Conservation (phyloP, 139 green algal genomes). For the Auxenochlorella pyrenoidosa region DNA sequence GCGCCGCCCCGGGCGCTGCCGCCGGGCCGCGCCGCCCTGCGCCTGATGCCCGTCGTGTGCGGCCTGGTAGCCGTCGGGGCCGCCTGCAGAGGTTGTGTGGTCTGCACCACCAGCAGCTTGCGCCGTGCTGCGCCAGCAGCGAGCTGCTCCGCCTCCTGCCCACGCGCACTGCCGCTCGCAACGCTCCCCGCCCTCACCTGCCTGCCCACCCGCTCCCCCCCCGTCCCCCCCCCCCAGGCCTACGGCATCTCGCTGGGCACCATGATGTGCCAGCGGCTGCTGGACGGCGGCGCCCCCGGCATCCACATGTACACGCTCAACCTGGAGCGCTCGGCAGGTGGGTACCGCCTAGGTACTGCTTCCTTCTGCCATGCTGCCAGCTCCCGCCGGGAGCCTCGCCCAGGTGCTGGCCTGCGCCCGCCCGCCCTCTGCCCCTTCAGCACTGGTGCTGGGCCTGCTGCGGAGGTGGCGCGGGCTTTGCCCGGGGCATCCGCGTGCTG, state of each 20-base stretch:
- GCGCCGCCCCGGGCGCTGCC: too few species aligned
- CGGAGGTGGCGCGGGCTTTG: background rate
- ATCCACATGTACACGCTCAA: slow-evolving; percentile 99
- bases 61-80: too few species aligned
- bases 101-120: too few species aligned
- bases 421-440: too few species aligned
- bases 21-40: too few species aligned
- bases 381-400: too few species aligned
- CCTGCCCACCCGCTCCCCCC: background rate
- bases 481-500: too few species aligned
- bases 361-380: background rate
- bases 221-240: slow-evolving; percentile 46
- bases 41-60: too few species aligned
- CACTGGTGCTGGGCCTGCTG: background rate
- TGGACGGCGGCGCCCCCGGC: slow-evolving; percentile 77
- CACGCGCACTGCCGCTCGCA: background rate
- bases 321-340: slow-evolving; percentile 72
- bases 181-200: background rate
- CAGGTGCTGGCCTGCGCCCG: too few species aligned
- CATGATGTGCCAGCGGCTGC: slow-evolving; percentile 90
- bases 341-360: background rate
- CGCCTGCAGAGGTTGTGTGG: too few species aligned
- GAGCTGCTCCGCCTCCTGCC: too few species aligned
- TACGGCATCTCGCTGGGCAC: slow-evolving; percentile 92
- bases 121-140: too few species aligned